These are phyloP conservation scores for Collybiopsis confluens DNA, from an alignment of 768 basidiomycete species.

Conservation along the genomic window DNA sequence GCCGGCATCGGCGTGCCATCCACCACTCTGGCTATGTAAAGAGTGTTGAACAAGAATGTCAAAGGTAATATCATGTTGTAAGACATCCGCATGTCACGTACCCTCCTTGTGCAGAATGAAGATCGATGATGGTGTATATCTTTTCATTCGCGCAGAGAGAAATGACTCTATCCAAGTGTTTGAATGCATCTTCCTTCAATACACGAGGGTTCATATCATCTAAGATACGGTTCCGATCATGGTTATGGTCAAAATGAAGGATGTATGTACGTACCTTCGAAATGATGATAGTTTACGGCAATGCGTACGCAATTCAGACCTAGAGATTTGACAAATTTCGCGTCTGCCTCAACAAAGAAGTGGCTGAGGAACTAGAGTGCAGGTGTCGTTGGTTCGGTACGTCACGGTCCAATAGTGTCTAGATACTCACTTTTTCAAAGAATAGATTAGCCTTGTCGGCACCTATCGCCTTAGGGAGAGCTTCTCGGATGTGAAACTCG, in stretches of 20 bases:
- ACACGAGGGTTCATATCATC: constrained; percentile 59
- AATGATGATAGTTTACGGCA: constrained; percentile 49
- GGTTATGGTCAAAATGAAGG: not conserved
- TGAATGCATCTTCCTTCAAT: constrained; percentile 49
- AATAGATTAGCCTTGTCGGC: constrained; percentile 47
- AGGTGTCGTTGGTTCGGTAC: too few species aligned
- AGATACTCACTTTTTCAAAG: constrained; percentile 51
- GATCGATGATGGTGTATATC: constrained; percentile 56
- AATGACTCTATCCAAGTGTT: constrained; percentile 56
- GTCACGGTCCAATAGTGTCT: too few species aligned
- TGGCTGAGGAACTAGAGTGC: constrained; percentile 60
- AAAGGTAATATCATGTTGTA: too few species aligned
- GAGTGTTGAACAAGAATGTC: not conserved
- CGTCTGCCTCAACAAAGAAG: constrained; percentile 56
- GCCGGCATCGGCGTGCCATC: constrained; percentile 54
- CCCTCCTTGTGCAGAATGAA: constrained; percentile 44
- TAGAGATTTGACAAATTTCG: constrained; percentile 48
- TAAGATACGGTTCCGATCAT: constrained; percentile 1
- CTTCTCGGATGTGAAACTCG: constrained; percentile 54
- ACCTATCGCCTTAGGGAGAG: constrained; percentile 48
- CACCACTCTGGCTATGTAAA: constrained; percentile 37
- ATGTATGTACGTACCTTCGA: constrained; percentile 27
- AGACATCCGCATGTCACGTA: too few species aligned
- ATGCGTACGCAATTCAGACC: constrained; percentile 57
- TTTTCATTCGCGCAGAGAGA: constrained; percentile 49